Evolutionary conservation across 805 yeast genomes (phyloP).

Genomic region (Saturnispora diversa): DNA sequence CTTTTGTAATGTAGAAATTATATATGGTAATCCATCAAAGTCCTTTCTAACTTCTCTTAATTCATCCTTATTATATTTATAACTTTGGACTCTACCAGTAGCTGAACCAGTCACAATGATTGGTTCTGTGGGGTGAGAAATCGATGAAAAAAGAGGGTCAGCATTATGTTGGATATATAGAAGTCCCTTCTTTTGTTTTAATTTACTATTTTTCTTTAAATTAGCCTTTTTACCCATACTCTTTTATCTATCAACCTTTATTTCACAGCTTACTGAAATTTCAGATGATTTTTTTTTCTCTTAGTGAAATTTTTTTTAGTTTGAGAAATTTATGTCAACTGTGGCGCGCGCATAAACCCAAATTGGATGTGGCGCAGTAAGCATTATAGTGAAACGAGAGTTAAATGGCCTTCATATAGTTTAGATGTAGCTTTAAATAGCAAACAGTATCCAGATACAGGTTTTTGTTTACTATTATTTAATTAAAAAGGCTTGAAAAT

Average conservation of each 20-base stretch:
- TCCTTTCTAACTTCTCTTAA: slow-evolving; percentile 31
- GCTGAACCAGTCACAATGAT: slow-evolving; percentile 67
- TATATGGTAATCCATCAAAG: slow-evolving; percentile 28
- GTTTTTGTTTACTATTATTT: too few species aligned
- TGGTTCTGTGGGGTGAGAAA: slow-evolving; percentile 70
- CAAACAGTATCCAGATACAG: too few species aligned
- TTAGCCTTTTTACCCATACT: slow-evolving; percentile 11
- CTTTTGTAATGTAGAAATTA: slow-evolving; percentile 22
- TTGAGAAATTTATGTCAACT: too few species aligned
- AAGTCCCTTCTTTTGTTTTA: slow-evolving; percentile 27
- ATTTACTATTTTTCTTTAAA: slow-evolving; percentile 12
- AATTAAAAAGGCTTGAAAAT: too few species aligned
- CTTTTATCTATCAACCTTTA: not conserved
- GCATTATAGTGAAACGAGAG: too few species aligned
- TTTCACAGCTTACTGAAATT: too few species aligned
- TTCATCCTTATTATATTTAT: slow-evolving; percentile 45
- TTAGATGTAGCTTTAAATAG: too few species aligned
- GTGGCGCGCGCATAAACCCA: too few species aligned
- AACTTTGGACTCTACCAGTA: slow-evolving; percentile 64
- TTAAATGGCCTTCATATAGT: too few species aligned
- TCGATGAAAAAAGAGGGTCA: slow-evolving; percentile 68
- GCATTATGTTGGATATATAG: slow-evolving; percentile 36
- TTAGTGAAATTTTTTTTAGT: too few species aligned
- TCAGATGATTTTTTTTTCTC: too few species aligned
- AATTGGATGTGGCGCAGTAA: too few species aligned